Conservation (phyloP, 345 rosid genomes). For the Eucalyptus sp. region DNA sequence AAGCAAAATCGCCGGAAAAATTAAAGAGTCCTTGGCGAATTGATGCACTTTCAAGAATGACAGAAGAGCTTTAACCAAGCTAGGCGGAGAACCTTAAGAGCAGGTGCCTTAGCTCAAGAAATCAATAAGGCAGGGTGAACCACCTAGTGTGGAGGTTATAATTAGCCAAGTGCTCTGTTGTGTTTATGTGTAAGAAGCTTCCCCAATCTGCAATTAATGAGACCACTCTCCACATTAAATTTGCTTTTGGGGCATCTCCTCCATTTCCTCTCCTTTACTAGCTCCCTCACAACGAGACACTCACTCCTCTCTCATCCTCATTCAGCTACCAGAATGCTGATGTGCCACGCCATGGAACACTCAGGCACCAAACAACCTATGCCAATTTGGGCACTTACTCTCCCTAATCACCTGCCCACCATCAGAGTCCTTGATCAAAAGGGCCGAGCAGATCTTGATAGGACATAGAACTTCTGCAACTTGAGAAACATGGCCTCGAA, state of each 20-base stretch:
- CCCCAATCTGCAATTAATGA: slow-evolving; percentile 31
- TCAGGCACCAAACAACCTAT: slow-evolving; percentile 33
- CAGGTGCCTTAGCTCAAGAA: neutral
- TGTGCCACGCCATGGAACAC: slow-evolving; percentile 28
- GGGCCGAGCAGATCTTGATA: slow-evolving; percentile 46
- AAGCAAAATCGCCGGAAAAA: too few species aligned
- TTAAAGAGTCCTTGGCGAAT: too few species aligned
- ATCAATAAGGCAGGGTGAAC: neutral
- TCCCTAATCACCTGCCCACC: slow-evolving; percentile 13
- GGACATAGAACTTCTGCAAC: slow-evolving; percentile 46
- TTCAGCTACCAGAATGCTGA: slow-evolving; percentile 8
- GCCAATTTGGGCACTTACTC: slow-evolving; percentile 55
- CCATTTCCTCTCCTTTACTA: slow-evolving; percentile 24
- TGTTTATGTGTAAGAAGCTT: neutral
- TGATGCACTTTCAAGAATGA: too few species aligned
- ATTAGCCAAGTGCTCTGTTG: neutral
- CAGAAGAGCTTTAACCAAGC: too few species aligned
- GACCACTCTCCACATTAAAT: slow-evolving; percentile 24
- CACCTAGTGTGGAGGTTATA: neutral
- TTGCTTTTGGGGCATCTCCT: slow-evolving; percentile 26
- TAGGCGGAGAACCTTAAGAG: too few species aligned
- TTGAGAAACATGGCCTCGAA: slow-evolving; percentile 28
- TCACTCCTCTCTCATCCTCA: slow-evolving; percentile 19
- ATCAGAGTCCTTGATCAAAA: slow-evolving; percentile 22
- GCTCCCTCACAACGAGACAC: slow-evolving; percentile 22